Conservation (phyloP, 2,329 filamentous ascomycete genomes). For the Diaporthe sp. region DNA sequence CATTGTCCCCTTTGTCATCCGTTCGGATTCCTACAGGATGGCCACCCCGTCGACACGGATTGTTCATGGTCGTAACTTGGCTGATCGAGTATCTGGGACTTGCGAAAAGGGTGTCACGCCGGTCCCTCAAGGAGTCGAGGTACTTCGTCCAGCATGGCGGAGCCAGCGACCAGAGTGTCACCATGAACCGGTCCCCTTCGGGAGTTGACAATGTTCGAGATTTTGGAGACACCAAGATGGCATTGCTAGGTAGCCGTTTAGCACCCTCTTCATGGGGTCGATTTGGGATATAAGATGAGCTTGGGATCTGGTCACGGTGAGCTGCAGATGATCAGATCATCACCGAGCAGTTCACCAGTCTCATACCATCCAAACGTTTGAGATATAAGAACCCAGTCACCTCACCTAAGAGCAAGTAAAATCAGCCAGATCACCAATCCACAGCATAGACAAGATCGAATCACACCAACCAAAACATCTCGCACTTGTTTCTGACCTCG, state of each 20-base stretch:
- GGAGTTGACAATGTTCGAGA: not conserved
- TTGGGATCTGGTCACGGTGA: constrained; percentile 6
- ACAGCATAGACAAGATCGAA: not conserved
- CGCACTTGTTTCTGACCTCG: not conserved
- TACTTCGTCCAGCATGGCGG: not conserved
- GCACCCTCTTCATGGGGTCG: not conserved
- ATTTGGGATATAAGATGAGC: constrained; percentile 33
- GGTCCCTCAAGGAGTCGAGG: constrained; percentile 21
- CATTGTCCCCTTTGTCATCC: not conserved
- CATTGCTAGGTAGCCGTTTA: constrained; percentile 28
- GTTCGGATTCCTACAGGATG: constrained; percentile 36
- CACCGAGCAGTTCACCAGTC: not conserved
- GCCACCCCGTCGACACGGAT: constrained; percentile 25
- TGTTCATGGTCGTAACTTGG: not conserved
- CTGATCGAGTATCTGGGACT: not conserved
- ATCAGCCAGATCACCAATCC: not conserved
- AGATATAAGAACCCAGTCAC: not conserved
- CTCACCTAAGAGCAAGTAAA: not conserved
- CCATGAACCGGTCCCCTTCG: constrained; percentile 1
- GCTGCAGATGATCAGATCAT: not conserved
- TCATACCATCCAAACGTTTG: not conserved
- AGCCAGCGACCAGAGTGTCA: constrained; percentile 5
- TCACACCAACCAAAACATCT: not conserved
- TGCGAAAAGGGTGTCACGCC: not conserved
- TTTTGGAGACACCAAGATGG: constrained; percentile 17